A percentile compares a stretch with the other conserved stretches of the same genome.
Conservation (phyloP, 495 filamentous ascomycete genomes). For the Parathielavia appendiculata region DNA sequence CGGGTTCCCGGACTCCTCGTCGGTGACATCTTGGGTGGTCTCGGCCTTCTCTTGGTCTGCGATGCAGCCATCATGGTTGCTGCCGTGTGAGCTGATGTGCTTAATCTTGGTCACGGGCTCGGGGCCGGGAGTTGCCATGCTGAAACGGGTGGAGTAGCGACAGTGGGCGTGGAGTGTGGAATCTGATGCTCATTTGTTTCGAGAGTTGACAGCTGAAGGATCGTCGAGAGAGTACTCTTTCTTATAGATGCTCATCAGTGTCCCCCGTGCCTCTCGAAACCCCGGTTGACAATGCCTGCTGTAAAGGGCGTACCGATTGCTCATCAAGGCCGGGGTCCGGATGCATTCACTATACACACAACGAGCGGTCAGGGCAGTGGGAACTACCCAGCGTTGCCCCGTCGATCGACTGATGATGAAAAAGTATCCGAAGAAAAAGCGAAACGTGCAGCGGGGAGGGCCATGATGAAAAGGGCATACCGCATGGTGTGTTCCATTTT, state of each 20-base stretch:
- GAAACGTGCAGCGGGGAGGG: background rate
- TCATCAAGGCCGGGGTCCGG: background rate
- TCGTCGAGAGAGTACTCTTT: background rate
- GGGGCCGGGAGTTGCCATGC: constrained; percentile 6
- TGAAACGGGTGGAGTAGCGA: background rate
- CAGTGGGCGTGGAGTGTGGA: background rate
- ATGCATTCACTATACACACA: background rate
- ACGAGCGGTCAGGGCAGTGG: background rate
- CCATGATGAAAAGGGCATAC: background rate
- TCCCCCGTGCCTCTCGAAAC: background rate
- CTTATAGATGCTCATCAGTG: background rate
- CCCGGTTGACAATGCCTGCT: background rate
- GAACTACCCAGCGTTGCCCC: background rate
- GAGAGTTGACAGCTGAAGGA: background rate
- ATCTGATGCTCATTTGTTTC: background rate
- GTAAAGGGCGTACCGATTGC: constrained; percentile 1
- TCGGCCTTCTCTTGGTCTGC: constrained; percentile 12
- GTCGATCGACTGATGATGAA: no score
- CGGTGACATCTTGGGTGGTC: constrained; percentile 7
- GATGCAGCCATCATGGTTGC: background rate
- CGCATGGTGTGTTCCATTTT: background rate
- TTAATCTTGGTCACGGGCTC: background rate
- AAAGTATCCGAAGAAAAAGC: background rate
- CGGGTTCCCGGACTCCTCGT: constrained; percentile 12
- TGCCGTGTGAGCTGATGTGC: background rate